Evolutionary conservation across 2,329 filamentous ascomycete species (phyloP).

Genomic region (Cercospora nicotianae): DNA sequence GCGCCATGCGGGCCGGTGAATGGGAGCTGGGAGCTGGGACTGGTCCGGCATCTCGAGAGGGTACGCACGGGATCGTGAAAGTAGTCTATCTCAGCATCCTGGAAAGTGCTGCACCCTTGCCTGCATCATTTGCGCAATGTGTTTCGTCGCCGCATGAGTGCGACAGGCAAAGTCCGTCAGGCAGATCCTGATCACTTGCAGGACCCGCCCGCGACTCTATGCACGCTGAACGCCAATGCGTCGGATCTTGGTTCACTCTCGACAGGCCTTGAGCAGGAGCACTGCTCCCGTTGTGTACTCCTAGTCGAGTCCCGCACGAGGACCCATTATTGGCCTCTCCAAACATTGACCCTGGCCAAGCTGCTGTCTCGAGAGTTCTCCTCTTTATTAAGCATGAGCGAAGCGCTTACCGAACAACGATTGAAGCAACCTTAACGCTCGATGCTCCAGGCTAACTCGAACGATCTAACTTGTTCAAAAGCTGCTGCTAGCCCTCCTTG

Average conservation of each 20-base stretch:
- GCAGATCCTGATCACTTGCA: conserved; percentile 29
- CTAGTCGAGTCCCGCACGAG: conserved; percentile 26
- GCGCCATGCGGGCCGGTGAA: conserved; percentile 25
- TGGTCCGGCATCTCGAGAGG: conserved; percentile 22
- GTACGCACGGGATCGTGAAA: conserved; percentile 26
- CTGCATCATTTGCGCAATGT: conserved; percentile 31
- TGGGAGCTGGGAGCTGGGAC: conserved; percentile 29
- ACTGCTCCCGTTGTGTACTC: conserved; percentile 25
- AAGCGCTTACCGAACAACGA: conserved; percentile 20
- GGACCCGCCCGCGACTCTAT: conserved; percentile 26
- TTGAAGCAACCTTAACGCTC: conserved; percentile 24
- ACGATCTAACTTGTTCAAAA: conserved; percentile 19
- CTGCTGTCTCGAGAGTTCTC: conserved; percentile 15
- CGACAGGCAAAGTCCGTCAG: conserved; percentile 27
- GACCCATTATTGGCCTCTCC: conserved; percentile 21
- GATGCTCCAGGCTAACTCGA: conserved; percentile 21
- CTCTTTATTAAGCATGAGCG: conserved; percentile 18
- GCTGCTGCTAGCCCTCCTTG: conserved; percentile 20
- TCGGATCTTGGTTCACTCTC: conserved; percentile 28
- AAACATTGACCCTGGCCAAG: conserved; percentile 19
- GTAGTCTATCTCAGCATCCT: conserved; percentile 25
- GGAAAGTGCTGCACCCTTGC: conserved; percentile 23
- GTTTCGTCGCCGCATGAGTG: conserved; percentile 31
- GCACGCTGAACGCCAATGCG: conserved; percentile 28
- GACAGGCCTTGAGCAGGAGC: conserved; percentile 20